Base-by-base conservation (phyloP, 1,139 yeast species). In the Lodderomyces jiufengensis region DNA sequence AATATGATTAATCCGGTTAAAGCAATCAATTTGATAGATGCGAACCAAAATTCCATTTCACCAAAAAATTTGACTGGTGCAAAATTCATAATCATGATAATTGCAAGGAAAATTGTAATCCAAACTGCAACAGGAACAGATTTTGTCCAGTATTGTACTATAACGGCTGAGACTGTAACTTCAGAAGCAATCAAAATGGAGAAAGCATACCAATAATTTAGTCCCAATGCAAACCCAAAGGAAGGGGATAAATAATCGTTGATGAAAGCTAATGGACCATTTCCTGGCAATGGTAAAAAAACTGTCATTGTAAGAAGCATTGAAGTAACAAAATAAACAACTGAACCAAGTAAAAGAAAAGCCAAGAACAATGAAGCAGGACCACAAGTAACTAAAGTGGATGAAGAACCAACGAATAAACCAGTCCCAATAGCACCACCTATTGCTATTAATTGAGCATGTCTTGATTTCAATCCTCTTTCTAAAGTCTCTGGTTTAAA, bases 41-140 rank as follows among this genome's bases (percentile, higher is more conserved):
- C 85, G 43, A 81, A 66, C 75, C 78, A 76, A 51, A 77, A 80
- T 52, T 80, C 86, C 7, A 80, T 63, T 49, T 80, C 86, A 25
- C 86, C 86, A 48, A 76, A 80, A 32, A 65, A 68, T 40, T 59
- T 62, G 20, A 80, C 78, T 6, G 75, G 63, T 32, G 59, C 51
- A 51, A 70, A 52, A 44, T 74, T 73, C 16, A 73, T 50, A 3
- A 47, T 44, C n/a, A 70, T 58, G 36, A 64, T 54, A 3, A 63
- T 31, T 11, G 51, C 69, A 39, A 71, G 56, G 38, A 74, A 61
- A n/a, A 74, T 71, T 55, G 76, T 58, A 36, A 74, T 72, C 79
- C 79, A 75, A 15, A 70, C 77, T 22, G 77, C 80, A 5, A 73
- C 66, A 35, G 67, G 63, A 20, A 75, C 70, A 15, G 49, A 52